Conservation (phyloP, 768 basidiomycete species). For the Pulveroboletus sp. region DNA sequence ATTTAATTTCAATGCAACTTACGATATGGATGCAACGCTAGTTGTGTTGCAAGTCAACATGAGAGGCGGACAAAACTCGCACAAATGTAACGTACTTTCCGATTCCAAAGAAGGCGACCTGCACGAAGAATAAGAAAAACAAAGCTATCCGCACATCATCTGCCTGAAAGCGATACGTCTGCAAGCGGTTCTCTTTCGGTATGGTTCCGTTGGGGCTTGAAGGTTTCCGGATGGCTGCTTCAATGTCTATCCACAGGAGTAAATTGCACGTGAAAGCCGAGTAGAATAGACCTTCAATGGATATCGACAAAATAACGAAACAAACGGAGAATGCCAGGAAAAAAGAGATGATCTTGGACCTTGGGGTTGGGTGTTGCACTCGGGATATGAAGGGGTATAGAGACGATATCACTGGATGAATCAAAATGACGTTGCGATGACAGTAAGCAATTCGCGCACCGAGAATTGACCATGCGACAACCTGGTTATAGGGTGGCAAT, state of each 20-base stretch:
- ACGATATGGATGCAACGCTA: constrained; percentile 84
- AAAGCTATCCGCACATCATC: constrained; percentile 72
- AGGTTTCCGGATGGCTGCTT: constrained; percentile 33
- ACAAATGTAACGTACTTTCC: constrained; percentile 57
- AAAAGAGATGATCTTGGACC: constrained; percentile 53
- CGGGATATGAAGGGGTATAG: constrained; percentile 45
- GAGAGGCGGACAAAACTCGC: not conserved
- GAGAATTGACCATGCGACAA: constrained; percentile 61
- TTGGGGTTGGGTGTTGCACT: constrained; percentile 35
- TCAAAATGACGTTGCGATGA: not conserved
- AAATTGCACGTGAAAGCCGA: constrained; percentile 62
- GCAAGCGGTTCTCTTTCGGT: not conserved
- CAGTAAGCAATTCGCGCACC: constrained; percentile 38
- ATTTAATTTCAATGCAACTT: constrained; percentile 23
- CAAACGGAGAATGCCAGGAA: constrained; percentile 72
- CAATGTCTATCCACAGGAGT: constrained; percentile 64
- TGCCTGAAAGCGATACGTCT: constrained; percentile 42
- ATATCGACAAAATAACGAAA: constrained; percentile 78
- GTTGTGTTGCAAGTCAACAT: constrained; percentile 1
- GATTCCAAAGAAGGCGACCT: constrained; percentile 82
- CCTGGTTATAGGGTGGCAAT: constrained; percentile 57
- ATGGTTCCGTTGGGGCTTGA: not conserved
- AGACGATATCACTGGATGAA: constrained; percentile 50
- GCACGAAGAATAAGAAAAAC: constrained; percentile 84
- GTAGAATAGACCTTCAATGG: constrained; percentile 78